Conservation (phyloP, 2,329 filamentous ascomycete genomes). For the Colletotrichum sp. region DNA sequence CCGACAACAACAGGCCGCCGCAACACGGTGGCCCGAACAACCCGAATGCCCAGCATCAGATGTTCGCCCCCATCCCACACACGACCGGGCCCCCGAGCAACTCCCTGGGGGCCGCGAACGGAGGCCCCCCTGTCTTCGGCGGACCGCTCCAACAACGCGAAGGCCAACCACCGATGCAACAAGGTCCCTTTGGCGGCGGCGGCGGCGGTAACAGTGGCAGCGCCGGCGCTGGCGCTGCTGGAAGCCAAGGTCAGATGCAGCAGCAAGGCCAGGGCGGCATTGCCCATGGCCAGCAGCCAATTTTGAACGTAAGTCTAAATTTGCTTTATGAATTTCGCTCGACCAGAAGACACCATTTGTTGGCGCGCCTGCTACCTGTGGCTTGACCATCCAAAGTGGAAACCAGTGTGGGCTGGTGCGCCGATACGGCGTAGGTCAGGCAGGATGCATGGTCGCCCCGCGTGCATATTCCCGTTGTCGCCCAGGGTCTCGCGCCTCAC, state of each 20-base stretch:
- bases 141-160: slow-evolving; percentile 69
- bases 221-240: slow-evolving; percentile 43
- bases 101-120: slow-evolving; percentile 62
- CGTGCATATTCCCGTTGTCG: background rate
- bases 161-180: slow-evolving; percentile 59
- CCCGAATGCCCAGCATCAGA: slow-evolving; percentile 54
- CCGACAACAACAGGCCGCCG: slow-evolving; percentile 53
- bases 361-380: slow-evolving; percentile 1
- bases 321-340: background rate
- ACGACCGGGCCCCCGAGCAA: slow-evolving; percentile 53
- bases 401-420: slow-evolving; percentile 19
- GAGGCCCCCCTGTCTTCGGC: slow-evolving; percentile 70
- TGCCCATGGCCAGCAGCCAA: slow-evolving; percentile 62
- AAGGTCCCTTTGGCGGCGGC: slow-evolving; percentile 53
- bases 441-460: slow-evolving; percentile 8
- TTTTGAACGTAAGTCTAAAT: slow-evolving; percentile 67
- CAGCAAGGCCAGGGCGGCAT: slow-evolving; percentile 18
- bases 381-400: slow-evolving; percentile 20
- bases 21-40: slow-evolving; percentile 57
- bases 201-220: slow-evolving; percentile 29
- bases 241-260: slow-evolving; percentile 75
- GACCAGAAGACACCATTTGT: background rate
- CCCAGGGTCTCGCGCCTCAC: background rate
- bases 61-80: slow-evolving; percentile 61
- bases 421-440: slow-evolving; percentile 16